A percentile compares a stretch with the other conserved stretches of the same genome.
Evolutionary conservation across 768 basidiomycete genomes (phyloP).

Genomic region (Pleurotus pulmonarius): DNA sequence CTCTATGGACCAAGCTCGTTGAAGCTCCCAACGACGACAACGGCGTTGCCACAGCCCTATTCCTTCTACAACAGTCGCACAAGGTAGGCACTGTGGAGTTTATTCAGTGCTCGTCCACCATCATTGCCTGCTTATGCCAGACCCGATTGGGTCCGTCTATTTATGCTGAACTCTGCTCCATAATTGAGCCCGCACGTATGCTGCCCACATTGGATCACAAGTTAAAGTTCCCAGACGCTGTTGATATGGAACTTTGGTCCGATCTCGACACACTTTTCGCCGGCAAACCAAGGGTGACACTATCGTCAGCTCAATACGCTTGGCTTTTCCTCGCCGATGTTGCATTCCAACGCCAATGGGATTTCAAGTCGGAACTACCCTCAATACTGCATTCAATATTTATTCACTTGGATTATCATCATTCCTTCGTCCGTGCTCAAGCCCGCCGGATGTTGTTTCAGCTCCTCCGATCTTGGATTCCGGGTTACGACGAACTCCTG

Average conservation of each 20-base stretch:
- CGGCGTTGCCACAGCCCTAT: conserved; percentile 75
- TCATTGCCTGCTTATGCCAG: conserved; percentile 82
- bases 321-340: conserved; percentile 81
- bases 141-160: conserved; percentile 68
- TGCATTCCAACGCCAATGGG: conserved; percentile 74
- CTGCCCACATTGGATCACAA: conserved; percentile 74
- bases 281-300: conserved; percentile 61
- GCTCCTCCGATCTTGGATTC: conserved; percentile 75
- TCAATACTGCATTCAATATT: conserved; percentile 76
- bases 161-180: conserved; percentile 79
- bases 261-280: conserved; percentile 76
- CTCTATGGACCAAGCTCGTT: conserved; percentile 77
- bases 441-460: conserved; percentile 84
- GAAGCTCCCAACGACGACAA: conserved; percentile 68
- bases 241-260: conserved; percentile 75
- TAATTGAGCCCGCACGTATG: conserved; percentile 85
- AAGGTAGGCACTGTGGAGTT: conserved; percentile 79
- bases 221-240: conserved; percentile 54
- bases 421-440: conserved; percentile 61
- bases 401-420: conserved; percentile 78
- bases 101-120: conserved; percentile 73
- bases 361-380: conserved; percentile 64
- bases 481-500: conserved; percentile 69
- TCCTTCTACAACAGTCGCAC: conserved; percentile 83
- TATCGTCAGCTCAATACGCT: conserved; percentile 86